Percentiles rank a stretch among this genome's conserved stretches.
phyloP scores from a whole-genome alignment of 192 early-diverging fungal species.

The Umbelopsis vinacea region DNA sequence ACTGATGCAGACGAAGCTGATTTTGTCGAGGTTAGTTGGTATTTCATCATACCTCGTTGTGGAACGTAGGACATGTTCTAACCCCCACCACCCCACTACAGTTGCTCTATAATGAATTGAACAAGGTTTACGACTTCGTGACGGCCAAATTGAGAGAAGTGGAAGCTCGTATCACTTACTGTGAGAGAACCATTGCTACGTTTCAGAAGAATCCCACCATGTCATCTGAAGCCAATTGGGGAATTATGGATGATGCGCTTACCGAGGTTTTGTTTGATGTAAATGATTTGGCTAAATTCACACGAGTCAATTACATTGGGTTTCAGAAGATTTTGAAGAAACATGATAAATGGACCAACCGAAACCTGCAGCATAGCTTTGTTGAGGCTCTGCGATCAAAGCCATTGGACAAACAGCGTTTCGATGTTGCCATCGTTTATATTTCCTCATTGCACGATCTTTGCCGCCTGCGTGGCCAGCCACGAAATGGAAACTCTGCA shows the following conservation, averaged over 20 bases:
- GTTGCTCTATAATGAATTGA: conserved; percentile 37
- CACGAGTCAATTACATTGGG: conserved; percentile 82
- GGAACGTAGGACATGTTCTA: neutral
- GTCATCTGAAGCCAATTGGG: conserved; percentile 60
- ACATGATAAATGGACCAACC: conserved; percentile 74
- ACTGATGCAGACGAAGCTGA: conserved; percentile 65
- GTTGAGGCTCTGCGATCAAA: conserved; percentile 43
- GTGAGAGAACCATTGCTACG: conserved; percentile 57
- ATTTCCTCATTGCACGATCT: conserved; percentile 84
- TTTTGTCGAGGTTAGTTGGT: conserved; percentile 24
- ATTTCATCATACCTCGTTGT: neutral
- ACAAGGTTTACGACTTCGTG: conserved; percentile 69
- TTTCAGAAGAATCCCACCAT: conserved; percentile 44
- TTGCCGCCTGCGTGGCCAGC: conserved; percentile 55
- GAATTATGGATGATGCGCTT: conserved; percentile 64
- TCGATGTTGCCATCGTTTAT: conserved; percentile 86
- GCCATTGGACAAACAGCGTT: conserved; percentile 84
- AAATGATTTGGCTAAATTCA: conserved; percentile 80
- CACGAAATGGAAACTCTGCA: conserved; percentile 30
- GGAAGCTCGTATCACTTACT: conserved; percentile 70
- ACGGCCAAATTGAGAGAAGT: conserved; percentile 77
- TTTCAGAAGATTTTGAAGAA: conserved; percentile 97
- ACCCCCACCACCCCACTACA: neutral
- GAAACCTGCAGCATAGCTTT: conserved; percentile 29
- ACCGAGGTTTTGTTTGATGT: conserved; percentile 65